A percentile compares a stretch with the other conserved stretches of the same genome.
Evolutionary conservation across 805 yeast genomes (phyloP).

Genomic region (Candida maltosa): DNA sequence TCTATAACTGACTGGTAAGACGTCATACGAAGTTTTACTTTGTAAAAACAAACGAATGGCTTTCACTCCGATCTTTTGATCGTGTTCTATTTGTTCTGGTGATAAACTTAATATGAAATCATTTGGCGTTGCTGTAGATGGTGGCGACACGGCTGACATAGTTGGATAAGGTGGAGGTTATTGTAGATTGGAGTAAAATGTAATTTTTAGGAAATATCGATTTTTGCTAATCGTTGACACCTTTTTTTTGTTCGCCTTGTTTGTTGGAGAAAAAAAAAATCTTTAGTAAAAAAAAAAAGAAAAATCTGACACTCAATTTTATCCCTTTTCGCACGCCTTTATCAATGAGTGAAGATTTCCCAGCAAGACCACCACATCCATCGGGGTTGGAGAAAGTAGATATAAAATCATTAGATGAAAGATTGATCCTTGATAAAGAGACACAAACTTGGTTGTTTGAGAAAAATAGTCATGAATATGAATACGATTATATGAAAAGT

Average conservation of each 20-base stretch:
- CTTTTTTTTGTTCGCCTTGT: background rate
- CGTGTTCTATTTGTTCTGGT: slow-evolving; percentile 45
- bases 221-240: background rate
- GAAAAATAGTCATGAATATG: slow-evolving; percentile 3
- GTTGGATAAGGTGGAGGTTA: too few relatives aligned
- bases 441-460: slow-evolving; percentile 6
- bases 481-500: slow-evolving; percentile 2
- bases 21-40: slow-evolving; percentile 93
- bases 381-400: slow-evolving; percentile 3
- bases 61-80: slow-evolving; percentile 72
- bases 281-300: background rate
- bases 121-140: slow-evolving; percentile 34
- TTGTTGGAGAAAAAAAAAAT: too few relatives aligned
- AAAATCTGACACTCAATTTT: too few relatives aligned
- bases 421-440: slow-evolving; percentile 5
- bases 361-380: slow-evolving; percentile 14
- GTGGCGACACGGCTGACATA: slow-evolving; percentile 8
- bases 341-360: slow-evolving; percentile 13
- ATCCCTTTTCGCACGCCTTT: too few relatives aligned
- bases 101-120: slow-evolving; percentile 40
- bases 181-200: too few relatives aligned
- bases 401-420: slow-evolving; percentile 3
- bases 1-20: slow-evolving; percentile 90
- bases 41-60: slow-evolving; percentile 82
- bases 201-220: too few relatives aligned